Percentiles rank a stretch among this genome's conserved stretches.
These are phyloP conservation scores for Leccinum imitatum DNA, from an alignment of 768 basidiomycete species.

Conservation along the genomic window DNA sequence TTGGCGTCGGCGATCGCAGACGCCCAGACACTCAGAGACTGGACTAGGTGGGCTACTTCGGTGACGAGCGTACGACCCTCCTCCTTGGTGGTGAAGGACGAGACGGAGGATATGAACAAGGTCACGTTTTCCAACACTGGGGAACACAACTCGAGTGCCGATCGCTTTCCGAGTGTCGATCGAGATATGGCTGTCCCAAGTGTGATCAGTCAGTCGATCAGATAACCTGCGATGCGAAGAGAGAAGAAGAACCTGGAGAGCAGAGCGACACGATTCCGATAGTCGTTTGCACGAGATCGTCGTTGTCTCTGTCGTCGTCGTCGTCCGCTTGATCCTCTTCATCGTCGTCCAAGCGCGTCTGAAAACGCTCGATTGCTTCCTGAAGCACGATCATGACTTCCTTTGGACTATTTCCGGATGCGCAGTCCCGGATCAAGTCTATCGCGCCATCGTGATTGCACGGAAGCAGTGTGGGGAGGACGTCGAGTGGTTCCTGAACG, in stretches of 20 bases:
- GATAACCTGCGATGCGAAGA: background rate
- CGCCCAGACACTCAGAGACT: constrained; percentile 19
- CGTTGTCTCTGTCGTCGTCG: constrained; percentile 17
- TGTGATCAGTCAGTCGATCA: constrained; percentile 1
- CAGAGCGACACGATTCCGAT: constrained; percentile 22
- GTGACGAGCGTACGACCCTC: constrained; percentile 23
- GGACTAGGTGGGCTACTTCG: constrained; percentile 19
- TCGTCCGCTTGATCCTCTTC: background rate
- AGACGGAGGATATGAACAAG: constrained; percentile 16
- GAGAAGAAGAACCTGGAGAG: constrained; percentile 19
- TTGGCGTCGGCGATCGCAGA: background rate
- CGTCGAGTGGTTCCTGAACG: constrained; percentile 40
- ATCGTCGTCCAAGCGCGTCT: constrained; percentile 12
- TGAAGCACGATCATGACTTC: constrained; percentile 43
- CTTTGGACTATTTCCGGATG: constrained; percentile 36
- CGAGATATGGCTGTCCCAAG: constrained; percentile 24
- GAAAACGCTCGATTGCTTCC: constrained; percentile 38
- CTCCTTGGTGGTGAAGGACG: constrained; percentile 11
- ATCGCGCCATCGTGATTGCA: constrained; percentile 29
- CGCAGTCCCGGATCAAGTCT: constrained; percentile 35
- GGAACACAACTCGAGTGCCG: constrained; percentile 20
- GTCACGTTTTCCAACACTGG: constrained; percentile 19
- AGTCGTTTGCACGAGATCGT: constrained; percentile 9
- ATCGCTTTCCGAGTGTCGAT: constrained; percentile 24
- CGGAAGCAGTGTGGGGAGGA: constrained; percentile 38